Evolutionary conservation across 768 basidiomycete species (phyloP).

Genomic region (Suillus alpinus): DNA sequence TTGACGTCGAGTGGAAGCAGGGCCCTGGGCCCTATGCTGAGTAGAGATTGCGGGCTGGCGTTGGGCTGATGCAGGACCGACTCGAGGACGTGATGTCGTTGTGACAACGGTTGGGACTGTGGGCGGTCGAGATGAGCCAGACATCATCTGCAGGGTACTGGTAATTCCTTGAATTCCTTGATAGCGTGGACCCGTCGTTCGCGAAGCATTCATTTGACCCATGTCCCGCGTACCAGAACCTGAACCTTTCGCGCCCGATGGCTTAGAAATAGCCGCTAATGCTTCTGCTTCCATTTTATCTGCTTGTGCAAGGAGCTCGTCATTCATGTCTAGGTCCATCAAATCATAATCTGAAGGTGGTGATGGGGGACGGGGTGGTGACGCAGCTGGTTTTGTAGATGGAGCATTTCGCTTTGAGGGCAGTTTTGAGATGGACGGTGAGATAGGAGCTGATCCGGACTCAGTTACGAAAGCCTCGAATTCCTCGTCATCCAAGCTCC

Average conservation of each 20-base stretch:
- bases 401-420: slow-evolving; percentile 4
- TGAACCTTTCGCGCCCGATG: background rate
- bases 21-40: background rate
- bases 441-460: slow-evolving; percentile 11
- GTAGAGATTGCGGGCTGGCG: background rate
- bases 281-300: slow-evolving; percentile 25
- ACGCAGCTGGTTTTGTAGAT: slow-evolving; percentile 4
- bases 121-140: background rate
- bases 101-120: background rate
- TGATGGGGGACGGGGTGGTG: slow-evolving; percentile 13
- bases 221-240: background rate
- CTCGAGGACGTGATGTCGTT: background rate
- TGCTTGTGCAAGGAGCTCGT: slow-evolving; percentile 38
- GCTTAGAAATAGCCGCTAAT: slow-evolving; percentile 8
- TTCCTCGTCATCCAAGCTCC: slow-evolving; percentile 29
- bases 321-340: slow-evolving; percentile 35
- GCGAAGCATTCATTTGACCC: background rate
- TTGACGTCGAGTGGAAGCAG: background rate
- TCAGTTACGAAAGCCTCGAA: slow-evolving; percentile 8
- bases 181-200: background rate
- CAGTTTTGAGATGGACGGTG: slow-evolving; percentile 1
- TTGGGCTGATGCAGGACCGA: background rate
- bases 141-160: background rate
- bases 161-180: background rate
- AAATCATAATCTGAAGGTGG: slow-evolving; percentile 29